Base-by-base conservation (phyloP, 352 stramenopile genomes). In the Sclerospora graminicola region DNA sequence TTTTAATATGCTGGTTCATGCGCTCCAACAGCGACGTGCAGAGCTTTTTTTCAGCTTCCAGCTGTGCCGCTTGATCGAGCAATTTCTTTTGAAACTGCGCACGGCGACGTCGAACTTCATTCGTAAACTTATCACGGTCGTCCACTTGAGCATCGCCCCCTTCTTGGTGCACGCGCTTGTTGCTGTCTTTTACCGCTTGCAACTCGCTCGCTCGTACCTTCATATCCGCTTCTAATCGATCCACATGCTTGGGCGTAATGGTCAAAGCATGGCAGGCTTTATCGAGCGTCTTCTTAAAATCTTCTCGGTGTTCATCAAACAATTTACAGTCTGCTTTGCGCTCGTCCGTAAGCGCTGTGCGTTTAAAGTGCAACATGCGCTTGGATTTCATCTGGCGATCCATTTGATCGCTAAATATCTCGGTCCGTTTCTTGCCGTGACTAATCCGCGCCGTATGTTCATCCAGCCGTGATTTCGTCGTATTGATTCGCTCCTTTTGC, bases 71-170 rank as follows among this genome's bases (percentile, higher is more conserved):
- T 43, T 89, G 73, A 51, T 84, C 69, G 39, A 89, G 69, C 27
- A 92, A 60, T 40, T 89, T 73, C 57, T 87, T 84, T 62, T 92
- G 81, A 69, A 90, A 92, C 45, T 83, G 69, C 4, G 55, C 62
- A 40, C 81, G 81, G 42, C 78, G 81, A 34, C 64, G 60, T 24
- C 81, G 81, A 4, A 90, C 78, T 8, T 89, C 76, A 55, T 92
- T 92, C 81, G 89, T 92, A 48, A 90, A 92, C 57, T 86, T 73
- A 43, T 92, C 81, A 38, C 81, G 75, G 43, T 89, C 73, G 42
- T 92, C 78, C 13, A 89, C 57, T 41, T 87, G 74, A 0, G 36
- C 23, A 53, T 89, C 75, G 9, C 71, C 69, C 27, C 81, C 81
- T 41, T 92, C 81, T 42, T 82, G 73, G 15, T 70, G 57, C 10